Base-by-base conservation (phyloP, 305 asterid genomes). In the Solanum hybrid region DNA sequence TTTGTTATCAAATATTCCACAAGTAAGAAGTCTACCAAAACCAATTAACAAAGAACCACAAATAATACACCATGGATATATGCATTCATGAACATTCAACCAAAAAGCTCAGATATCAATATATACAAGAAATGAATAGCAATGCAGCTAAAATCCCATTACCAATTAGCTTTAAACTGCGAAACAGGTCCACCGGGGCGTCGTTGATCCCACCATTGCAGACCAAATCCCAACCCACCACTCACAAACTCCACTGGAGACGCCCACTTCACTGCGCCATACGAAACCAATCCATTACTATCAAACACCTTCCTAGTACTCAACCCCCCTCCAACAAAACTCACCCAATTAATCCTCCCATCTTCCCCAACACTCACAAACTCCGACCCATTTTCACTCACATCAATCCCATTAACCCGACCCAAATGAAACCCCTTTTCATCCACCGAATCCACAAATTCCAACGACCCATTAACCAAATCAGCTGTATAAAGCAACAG, bases 191-290 rank as follows among this genome's bases (percentile, higher is more conserved):
- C 98, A 34, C 98, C 98, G 1, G 94, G 89, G 89, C 94, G 94
- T 89, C 98, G 90, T 90, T 92, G 96, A 93, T 97, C 99, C 99
- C 99, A 97, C 99, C 97, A 97, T 37, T 94, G 97, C 61, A 97
- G 95, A 13, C 97, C 94, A 91, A 92, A 95, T n/a, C 98, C 99
- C 86, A 96, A 95, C 11, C 97, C 96, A 57, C 98, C 98, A 11
- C 98, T 96, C 85, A 95, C 97, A 89, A 96, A 96, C 91, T 97
- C 99, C 85, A 89, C 91, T 2, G 97, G 98, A 0, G 98, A 95
- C 5, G 98, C 99, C 99, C 98, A 97, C 91, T 94, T 95, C 69
- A 94, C 98, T 6, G 98, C 90, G 9, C 91, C 93, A 89, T 96
- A 97, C 26, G 96, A 92, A 84, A 95, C 96, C 95, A 96, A 90